phyloP scores from a whole-genome alignment of 2,329 filamentous ascomycete genomes.

The Aspergillus novoparasiticus region DNA sequence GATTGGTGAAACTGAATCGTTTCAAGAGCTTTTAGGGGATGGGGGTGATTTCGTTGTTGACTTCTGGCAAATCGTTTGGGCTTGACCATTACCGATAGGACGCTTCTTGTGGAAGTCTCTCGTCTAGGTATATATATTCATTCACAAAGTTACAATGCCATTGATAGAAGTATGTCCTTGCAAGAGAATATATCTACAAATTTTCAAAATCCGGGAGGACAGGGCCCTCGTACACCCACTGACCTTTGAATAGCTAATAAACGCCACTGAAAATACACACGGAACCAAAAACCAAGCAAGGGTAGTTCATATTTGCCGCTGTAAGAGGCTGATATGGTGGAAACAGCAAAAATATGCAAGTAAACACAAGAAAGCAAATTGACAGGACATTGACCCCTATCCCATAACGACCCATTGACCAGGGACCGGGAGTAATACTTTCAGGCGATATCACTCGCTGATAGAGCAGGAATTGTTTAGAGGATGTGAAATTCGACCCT shows the following conservation, averaged over 20 bases:
- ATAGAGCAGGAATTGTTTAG: constrained; percentile 21
- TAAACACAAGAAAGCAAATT: constrained; percentile 53
- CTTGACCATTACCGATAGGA: background rate
- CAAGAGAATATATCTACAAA: no score
- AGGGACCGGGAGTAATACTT: constrained; percentile 2
- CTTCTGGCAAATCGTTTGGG: constrained; percentile 14
- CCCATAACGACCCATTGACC: background rate
- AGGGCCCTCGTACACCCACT: constrained; percentile 7
- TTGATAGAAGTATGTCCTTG: no score
- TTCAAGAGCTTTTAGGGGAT: constrained; percentile 19
- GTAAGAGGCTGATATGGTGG: constrained; percentile 38
- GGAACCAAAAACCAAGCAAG: constrained; percentile 24
- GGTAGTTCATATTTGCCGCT: constrained; percentile 48
- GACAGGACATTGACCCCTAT: constrained; percentile 43
- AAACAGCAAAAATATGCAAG: constrained; percentile 58
- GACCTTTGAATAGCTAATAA: constrained; percentile 13
- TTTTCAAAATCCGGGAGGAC: no score
- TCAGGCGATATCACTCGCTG: constrained; percentile 16
- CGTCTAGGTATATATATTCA: no score
- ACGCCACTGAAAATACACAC: constrained; percentile 20
- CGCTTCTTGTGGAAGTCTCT: no score
- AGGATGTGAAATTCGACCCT: constrained; percentile 29
- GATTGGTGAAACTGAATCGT: constrained; percentile 15
- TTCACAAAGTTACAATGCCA: no score
- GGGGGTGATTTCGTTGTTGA: constrained; percentile 23